Percentiles rank a stretch among this genome's conserved stretches.
Conservation (phyloP, 768 basidiomycete species). For the Stropharia rugosoannulata region DNA sequence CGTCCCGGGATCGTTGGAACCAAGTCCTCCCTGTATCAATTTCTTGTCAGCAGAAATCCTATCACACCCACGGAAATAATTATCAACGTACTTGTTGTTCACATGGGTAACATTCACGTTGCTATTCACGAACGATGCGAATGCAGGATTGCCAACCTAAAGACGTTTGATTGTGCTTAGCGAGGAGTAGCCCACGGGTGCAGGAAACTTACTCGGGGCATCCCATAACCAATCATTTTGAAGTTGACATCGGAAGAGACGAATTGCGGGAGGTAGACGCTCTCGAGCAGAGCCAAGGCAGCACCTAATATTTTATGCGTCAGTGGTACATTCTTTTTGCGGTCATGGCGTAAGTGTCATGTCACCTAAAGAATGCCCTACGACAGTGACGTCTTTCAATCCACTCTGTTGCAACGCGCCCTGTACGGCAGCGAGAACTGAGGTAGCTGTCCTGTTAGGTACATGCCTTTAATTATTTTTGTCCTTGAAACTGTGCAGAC, state of each 20-base stretch:
- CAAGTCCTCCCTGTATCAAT: conserved; percentile 30
- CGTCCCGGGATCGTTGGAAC: conserved; percentile 41
- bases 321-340: background rate
- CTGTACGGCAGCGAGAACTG: conserved; percentile 38
- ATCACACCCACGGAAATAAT: background rate
- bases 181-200: background rate
- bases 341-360: conserved; percentile 12
- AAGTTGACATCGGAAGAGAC: conserved; percentile 38
- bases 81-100: conserved; percentile 41
- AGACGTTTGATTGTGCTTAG: background rate
- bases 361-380: conserved; percentile 43
- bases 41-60: background rate
- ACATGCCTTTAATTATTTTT: background rate
- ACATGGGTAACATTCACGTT: conserved; percentile 48
- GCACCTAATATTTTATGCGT: conserved; percentile 24
- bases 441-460: conserved; percentile 34
- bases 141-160: conserved; percentile 47
- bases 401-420: conserved; percentile 31
- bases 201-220: conserved; percentile 36
- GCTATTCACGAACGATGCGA: conserved; percentile 56
- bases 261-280: conserved; percentile 50
- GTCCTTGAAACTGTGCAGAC: background rate
- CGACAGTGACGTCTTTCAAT: conserved; percentile 35
- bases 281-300: conserved; percentile 44
- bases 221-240: conserved; percentile 39